These are phyloP conservation scores for Auxenochlorella protothecoides DNA, from an alignment of 139 green algal genomes.

Conservation along the genomic window DNA sequence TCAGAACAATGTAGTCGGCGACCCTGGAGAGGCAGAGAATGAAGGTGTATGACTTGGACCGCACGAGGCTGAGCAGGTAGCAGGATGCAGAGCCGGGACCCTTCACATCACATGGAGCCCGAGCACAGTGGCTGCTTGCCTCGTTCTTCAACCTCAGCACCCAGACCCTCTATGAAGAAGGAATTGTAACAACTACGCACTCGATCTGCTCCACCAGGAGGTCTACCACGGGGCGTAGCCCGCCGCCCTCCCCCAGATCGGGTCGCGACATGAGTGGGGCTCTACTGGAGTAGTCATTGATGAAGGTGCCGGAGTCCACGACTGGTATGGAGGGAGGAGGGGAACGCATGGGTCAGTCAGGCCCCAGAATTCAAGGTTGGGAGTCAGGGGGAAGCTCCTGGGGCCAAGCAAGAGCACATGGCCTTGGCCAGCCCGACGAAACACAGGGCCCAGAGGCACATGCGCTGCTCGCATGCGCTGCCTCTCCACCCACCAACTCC, in stretches of 20 bases:
- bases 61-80: no score
- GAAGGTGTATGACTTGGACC: neutral
- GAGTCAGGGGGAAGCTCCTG: no score
- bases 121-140: neutral
- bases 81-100: no score
- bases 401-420: no score
- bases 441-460: no score
- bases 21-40: slow-evolving; percentile 23
- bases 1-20: slow-evolving; percentile 82
- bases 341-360: no score
- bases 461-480: no score
- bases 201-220: slow-evolving; percentile 83
- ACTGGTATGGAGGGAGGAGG: neutral
- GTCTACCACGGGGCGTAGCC: slow-evolving; percentile 79
- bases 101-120: neutral
- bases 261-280: slow-evolving; percentile 53
- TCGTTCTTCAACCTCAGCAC: neutral
- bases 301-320: slow-evolving; percentile 64
- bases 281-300: slow-evolving; percentile 60
- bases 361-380: no score
- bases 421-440: no score
- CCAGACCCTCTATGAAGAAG: neutral
- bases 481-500: neutral
- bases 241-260: slow-evolving; percentile 80
- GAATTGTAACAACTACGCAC: slow-evolving; percentile 11